These are phyloP conservation scores for Magnusiomyces magnusii DNA, from an alignment of 1,139 yeast genomes.

Conservation along the genomic window DNA sequence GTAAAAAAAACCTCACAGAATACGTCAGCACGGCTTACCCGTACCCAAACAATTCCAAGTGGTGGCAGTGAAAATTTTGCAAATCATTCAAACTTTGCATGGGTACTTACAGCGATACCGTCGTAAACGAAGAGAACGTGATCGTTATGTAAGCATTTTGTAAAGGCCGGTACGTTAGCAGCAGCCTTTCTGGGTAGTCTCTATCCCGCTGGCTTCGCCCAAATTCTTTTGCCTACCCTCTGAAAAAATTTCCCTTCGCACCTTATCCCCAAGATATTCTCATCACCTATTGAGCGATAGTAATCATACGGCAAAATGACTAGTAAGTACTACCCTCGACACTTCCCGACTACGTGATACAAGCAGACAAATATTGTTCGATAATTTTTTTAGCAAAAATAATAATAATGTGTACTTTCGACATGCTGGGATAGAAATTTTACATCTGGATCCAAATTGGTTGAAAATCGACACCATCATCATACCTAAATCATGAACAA, in stretches of 20 bases:
- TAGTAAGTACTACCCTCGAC: conserved; percentile 13
- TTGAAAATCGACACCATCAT: too few relatives aligned
- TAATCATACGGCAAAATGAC: conserved; percentile 17
- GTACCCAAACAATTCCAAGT: not conserved
- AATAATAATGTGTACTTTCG: too few relatives aligned
- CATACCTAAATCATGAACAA: too few relatives aligned
- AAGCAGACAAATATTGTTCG: not conserved
- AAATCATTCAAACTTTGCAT: not conserved
- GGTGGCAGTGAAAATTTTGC: not conserved
- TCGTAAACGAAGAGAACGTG: not conserved
- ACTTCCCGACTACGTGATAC: not conserved
- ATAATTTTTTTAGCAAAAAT: too few relatives aligned
- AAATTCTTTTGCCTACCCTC: not conserved
- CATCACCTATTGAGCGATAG: conserved; percentile 10
- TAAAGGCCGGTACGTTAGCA: too few relatives aligned
- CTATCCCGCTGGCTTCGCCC: too few relatives aligned
- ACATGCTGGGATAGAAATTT: too few relatives aligned
- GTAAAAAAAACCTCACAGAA: not conserved
- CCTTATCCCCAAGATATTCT: conserved; percentile 8
- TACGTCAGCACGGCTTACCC: not conserved
- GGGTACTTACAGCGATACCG: not conserved
- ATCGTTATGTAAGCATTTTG: not conserved
- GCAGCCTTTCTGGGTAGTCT: not conserved
- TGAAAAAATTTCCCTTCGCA: not conserved
- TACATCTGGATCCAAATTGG: not conserved